Percentiles rank a stretch among this genome's conserved stretches.
Evolutionary conservation across 805 yeast genomes (phyloP).

Genomic region (Cyberlindnera xylosilytica): DNA sequence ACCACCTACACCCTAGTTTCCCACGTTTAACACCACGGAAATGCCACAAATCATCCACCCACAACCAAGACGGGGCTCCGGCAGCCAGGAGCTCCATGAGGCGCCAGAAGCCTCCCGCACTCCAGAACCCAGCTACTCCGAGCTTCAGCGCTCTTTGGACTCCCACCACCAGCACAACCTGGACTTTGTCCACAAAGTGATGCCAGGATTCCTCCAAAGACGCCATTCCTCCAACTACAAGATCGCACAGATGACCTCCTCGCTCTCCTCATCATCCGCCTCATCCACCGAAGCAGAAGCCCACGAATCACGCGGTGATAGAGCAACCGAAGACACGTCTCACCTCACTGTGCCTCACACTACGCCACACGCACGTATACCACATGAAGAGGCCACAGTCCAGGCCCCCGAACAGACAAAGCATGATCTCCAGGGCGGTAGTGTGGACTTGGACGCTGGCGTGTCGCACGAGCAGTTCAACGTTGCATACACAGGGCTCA

Average conservation of each 20-base stretch:
- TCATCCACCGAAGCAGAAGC: no score
- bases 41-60: neutral
- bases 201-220: constrained; percentile 6
- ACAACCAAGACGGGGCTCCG: neutral
- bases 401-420: constrained; percentile 6
- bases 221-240: constrained; percentile 12
- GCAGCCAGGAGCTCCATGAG: neutral
- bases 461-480: constrained; percentile 11
- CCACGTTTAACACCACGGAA: no score
- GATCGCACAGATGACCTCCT: constrained; percentile 4
- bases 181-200: neutral
- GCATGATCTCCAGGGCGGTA: constrained; percentile 5
- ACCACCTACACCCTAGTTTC: no score
- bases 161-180: neutral
- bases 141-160: constrained; percentile 3
- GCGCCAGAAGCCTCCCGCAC: constrained; percentile 12
- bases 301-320: no score
- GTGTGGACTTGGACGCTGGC: constrained; percentile 7
- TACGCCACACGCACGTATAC: neutral
- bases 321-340: no score
- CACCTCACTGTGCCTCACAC: no score
- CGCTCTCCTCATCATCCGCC: no score
- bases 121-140: constrained; percentile 9
- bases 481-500: constrained; percentile 10
- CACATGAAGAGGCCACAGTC: neutral